A percentile compares a stretch with the other conserved stretches of the same genome.
Evolutionary conservation across 805 yeast species (phyloP).

Genomic region (Saccharomycopsis schoenii): DNA sequence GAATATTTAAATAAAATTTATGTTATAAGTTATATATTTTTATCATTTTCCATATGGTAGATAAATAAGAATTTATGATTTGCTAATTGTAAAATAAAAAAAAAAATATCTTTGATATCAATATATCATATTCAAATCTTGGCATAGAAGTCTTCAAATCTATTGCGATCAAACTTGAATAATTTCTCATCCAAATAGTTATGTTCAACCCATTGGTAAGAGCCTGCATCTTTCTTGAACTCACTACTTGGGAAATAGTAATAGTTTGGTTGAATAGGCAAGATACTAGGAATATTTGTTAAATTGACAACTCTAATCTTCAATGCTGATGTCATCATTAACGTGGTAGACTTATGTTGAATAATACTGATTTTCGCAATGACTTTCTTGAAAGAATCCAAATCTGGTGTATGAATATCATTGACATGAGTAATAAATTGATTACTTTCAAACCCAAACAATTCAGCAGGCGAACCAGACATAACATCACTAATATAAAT

Average conservation of each 20-base stretch:
- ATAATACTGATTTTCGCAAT: conserved; percentile 19
- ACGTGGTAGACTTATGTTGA: conserved; percentile 18
- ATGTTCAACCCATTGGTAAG: conserved; percentile 45
- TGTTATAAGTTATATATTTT: background rate
- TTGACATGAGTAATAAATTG: conserved; percentile 20
- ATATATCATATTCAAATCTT: conserved; percentile 8
- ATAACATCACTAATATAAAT: conserved; percentile 18
- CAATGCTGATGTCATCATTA: conserved; percentile 20
- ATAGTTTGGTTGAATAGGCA: conserved; percentile 19
- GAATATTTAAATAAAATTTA: background rate
- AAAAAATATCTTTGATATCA: too few species aligned
- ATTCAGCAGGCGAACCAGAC: conserved; percentile 19
- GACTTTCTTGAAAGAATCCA: conserved; percentile 19
- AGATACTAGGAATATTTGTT: conserved; percentile 17
- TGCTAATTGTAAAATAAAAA: too few species aligned
- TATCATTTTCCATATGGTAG: background rate
- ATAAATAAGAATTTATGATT: too few species aligned
- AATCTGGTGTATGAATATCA: conserved; percentile 19
- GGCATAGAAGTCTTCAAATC: conserved; percentile 19
- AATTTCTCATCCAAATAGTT: conserved; percentile 19
- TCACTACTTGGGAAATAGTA: conserved; percentile 45
- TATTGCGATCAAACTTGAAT: conserved; percentile 18
- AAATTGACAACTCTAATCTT: conserved; percentile 18
- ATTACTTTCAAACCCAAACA: conserved; percentile 17
- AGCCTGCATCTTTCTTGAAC: conserved; percentile 36